These are phyloP conservation scores for Tuber microsphaerosporum DNA, from an alignment of 495 filamentous ascomycete species.

Conservation along the genomic window DNA sequence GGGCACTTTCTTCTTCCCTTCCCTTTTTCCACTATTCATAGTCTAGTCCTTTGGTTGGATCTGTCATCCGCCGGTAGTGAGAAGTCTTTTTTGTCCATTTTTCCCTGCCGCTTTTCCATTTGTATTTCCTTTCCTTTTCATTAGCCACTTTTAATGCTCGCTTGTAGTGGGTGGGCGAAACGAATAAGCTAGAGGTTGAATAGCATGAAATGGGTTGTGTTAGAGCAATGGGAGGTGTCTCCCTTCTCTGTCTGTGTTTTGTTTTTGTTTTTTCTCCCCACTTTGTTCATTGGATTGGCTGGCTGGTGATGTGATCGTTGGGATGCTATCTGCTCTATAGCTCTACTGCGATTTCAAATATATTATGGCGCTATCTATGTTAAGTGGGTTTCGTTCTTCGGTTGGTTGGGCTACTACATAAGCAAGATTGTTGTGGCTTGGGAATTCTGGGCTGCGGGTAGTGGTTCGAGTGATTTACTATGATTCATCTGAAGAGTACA, in stretches of 20 bases:
- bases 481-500: background rate
- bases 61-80: background rate
- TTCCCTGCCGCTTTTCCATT: background rate
- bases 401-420: background rate
- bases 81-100: background rate
- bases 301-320: background rate
- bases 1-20: background rate
- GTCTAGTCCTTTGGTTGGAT: background rate
- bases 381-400: background rate
- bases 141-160: background rate
- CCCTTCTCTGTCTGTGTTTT: background rate
- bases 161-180: background rate
- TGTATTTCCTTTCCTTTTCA: background rate
- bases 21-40: background rate
- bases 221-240: background rate
- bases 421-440: background rate
- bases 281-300: background rate
- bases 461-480: background rate
- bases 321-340: background rate
- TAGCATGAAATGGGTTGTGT: background rate
- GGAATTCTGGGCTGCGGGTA: background rate
- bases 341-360: background rate
- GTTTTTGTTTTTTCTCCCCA: background rate
- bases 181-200: background rate
- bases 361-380: background rate